phyloP scores from a whole-genome alignment of 139 green algal genomes.

The Raphidocelis subcapitata region DNA sequence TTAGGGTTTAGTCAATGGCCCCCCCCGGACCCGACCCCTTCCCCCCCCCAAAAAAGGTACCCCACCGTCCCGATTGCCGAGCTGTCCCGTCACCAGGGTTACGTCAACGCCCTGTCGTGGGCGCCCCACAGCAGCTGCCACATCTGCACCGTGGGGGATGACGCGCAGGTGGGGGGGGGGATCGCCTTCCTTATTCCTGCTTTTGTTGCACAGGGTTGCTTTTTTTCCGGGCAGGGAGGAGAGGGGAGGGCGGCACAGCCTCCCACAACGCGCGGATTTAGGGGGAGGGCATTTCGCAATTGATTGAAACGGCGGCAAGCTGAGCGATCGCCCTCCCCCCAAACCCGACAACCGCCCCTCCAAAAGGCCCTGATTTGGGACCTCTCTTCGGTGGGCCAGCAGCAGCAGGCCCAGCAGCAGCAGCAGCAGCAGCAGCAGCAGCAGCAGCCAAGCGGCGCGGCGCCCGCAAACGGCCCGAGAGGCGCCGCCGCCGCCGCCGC shows the following conservation, averaged over 20 bases:
- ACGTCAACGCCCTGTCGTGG: conserved; percentile 92
- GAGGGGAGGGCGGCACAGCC: neutral
- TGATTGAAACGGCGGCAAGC: neutral
- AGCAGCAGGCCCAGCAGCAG: conserved; percentile 17
- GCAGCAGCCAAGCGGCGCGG: neutral
- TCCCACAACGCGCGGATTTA: neutral
- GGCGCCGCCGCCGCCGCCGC: neutral
- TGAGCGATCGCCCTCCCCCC: neutral
- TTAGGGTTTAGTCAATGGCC: too few relatives aligned
- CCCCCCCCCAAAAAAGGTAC: too few relatives aligned
- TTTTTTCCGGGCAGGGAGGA: neutral
- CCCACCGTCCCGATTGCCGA: conserved; percentile 90
- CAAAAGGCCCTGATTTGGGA: conserved; percentile 95
- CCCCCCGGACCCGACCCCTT: too few relatives aligned
- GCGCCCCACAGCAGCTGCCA: conserved; percentile 90
- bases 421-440: conserved; percentile 28
- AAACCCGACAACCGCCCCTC: neutral
- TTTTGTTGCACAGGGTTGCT: neutral
- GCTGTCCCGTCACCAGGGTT: conserved; percentile 77
- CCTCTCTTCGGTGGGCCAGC: conserved; percentile 62
- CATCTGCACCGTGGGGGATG: conserved; percentile 92
- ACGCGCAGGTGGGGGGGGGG: conserved; percentile 43
- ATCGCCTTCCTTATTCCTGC: neutral
- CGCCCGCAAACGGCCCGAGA: neutral
- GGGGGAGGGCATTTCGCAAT: neutral